Evolutionary conservation across 2,329 filamentous ascomycete species (phyloP), one percentile per base, ranked within the genome.

Genomic region (Fusarium floridanum): DNA sequence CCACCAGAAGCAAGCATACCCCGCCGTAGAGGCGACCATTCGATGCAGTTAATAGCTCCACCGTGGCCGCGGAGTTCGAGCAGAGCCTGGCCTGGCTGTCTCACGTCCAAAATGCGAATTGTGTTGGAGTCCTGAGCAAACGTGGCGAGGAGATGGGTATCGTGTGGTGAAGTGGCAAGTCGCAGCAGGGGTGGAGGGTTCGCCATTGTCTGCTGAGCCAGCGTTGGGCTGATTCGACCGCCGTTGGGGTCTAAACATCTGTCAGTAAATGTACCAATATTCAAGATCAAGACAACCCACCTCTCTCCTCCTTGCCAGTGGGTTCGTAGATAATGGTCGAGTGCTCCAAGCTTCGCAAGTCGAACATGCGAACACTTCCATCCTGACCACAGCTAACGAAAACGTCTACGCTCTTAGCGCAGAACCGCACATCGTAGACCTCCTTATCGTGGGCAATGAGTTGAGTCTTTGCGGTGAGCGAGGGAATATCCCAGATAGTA

Each of bases 251-350:
- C 89, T 86, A 27, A 6, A 6, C 20, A 34, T n/a, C 8, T 17
- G 75, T 81, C 66, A 82, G 77, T 29, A 61, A 24, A 55, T 55
- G 24, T 60, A 11, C 22, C 36, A 10, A 17, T 27, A n/a, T 24
- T 12, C 37, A 17, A 14, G 10, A 17, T 7, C 34, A 59, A 37
- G 45, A 34, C 5, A 24, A 80, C 85, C 75, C 86, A 95, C 93
- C 89, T 86, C 90, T 85, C 53, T 92, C 91, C 71, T 93, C 92
- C 84, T 98, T 98, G 76, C 95, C 93, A 0, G 94, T 96, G 6
- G 97, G 97, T 83, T 99, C 97, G 82, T 99, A 99, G 74, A 99
- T 99, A 82, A 99, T 99, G 61, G 97, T 99, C 76, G 95, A 98
- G 83, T 99, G 97, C 82, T 99, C 97, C 63, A 99, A 86, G 82